A percentile compares a stretch with the other conserved stretches of the same genome.
These are phyloP conservation scores for Pyracantha coccinea DNA, from an alignment of 331 rosid species.

Conservation along the genomic window DNA sequence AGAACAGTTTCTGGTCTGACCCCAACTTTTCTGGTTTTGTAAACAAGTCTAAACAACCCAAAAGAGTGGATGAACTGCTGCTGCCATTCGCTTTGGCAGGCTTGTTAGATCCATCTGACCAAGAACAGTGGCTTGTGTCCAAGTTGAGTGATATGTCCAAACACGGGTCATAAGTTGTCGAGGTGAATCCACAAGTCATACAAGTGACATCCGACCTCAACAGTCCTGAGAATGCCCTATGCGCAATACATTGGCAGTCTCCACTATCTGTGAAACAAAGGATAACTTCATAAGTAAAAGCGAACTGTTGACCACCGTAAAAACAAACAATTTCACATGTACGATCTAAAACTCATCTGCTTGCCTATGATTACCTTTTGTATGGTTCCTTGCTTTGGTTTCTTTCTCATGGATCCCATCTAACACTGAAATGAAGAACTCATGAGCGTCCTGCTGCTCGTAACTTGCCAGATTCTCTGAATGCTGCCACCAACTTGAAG, in stretches of 20 bases:
- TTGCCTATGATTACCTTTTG: conserved; percentile 40
- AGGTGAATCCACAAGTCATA: conserved; percentile 84
- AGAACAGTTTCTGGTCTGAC: conserved; percentile 85
- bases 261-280: conserved; percentile 42
- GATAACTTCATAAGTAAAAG: conserved; percentile 5
- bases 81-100: conserved; percentile 30
- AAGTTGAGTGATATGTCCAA: conserved; percentile 84
- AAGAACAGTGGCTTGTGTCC: conserved; percentile 23
- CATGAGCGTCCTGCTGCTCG: conserved; percentile 97
- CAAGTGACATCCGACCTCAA: conserved; percentile 92
- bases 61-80: conserved; percentile 45
- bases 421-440: conserved; percentile 85
- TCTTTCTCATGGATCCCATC: conserved; percentile 79
- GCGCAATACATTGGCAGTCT: conserved; percentile 83
- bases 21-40: conserved; percentile 90
- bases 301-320: not conserved
- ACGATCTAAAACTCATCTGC: not conserved
- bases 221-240: conserved; percentile 70
- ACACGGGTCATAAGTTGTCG: conserved; percentile 88
- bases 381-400: conserved; percentile 41
- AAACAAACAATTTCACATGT: not conserved
- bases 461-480: conserved; percentile 71
- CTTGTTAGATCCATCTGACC: conserved; percentile 33
- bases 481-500: conserved; percentile 94
- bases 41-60: conserved; percentile 75